Conservation (phyloP, 179 eudicot species). For the Silene noctiflora region DNA sequence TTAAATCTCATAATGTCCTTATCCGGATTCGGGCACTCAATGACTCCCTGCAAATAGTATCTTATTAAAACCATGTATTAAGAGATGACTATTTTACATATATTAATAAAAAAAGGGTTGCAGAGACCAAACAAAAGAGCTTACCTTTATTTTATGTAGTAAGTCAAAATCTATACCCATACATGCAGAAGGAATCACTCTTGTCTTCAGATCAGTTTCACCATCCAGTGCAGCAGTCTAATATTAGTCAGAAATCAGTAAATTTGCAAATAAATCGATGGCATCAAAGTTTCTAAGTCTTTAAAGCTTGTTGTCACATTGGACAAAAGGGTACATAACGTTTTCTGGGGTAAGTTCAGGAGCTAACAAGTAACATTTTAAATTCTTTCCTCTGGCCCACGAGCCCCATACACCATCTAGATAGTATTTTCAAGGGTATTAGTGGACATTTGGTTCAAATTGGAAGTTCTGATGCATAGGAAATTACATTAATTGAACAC, state of each 20-base stretch:
- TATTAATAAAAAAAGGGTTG: neutral
- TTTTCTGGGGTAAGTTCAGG: neutral
- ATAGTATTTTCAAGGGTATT: neutral
- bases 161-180: constrained; percentile 87
- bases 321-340: neutral
- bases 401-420: neutral
- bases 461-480: neutral
- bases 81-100: neutral
- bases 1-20: constrained; percentile 92
- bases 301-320: neutral
- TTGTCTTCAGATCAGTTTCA: constrained; percentile 93
- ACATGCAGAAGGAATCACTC: constrained; percentile 85
- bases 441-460: neutral
- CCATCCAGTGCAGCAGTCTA: constrained; percentile 98
- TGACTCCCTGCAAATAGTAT: constrained; percentile 68
- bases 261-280: constrained; percentile 13
- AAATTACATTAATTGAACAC: neutral
- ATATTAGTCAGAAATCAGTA: constrained; percentile 19
- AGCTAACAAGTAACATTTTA: neutral
- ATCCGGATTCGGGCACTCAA: constrained; percentile 92
- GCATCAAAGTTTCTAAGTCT: constrained; percentile 1
- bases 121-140: constrained; percentile 14
- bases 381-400: neutral
- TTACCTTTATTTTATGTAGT: constrained; percentile 89
- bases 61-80: constrained; percentile 18